phyloP scores from a whole-genome alignment of 768 basidiomycete genomes.

The Trametes cinnabarina region DNA sequence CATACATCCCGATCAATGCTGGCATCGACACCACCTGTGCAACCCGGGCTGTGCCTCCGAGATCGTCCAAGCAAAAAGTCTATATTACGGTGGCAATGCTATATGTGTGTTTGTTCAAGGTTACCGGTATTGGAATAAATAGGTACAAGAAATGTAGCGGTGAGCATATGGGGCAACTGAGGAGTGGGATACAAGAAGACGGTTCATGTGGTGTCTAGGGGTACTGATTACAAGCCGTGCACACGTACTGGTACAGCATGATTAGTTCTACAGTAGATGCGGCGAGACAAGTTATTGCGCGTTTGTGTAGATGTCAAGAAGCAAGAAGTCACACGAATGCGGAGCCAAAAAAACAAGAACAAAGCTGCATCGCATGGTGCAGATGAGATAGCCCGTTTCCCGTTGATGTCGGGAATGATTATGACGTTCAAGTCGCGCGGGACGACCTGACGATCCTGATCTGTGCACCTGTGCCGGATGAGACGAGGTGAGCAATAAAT shows the following conservation, averaged over 20 bases:
- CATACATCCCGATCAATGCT: too few species aligned
- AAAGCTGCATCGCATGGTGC: neutral
- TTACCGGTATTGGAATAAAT: too few species aligned
- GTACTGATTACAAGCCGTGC: neutral
- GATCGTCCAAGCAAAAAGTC: too few species aligned
- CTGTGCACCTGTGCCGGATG: constrained; percentile 8
- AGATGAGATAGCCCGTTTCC: neutral
- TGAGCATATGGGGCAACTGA: too few species aligned
- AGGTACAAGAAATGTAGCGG: too few species aligned
- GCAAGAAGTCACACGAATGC: neutral
- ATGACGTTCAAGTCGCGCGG: neutral
- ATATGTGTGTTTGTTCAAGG: too few species aligned
- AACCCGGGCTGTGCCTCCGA: too few species aligned
- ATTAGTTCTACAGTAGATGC: neutral
- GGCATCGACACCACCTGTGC: too few species aligned
- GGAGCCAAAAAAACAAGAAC: too few species aligned
- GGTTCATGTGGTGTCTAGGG: neutral
- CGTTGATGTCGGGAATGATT: neutral
- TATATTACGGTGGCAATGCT: too few species aligned
- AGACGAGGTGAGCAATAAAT: constrained; percentile 5
- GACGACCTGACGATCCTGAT: constrained; percentile 6
- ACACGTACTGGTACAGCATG: neutral
- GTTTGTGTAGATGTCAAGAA: neutral
- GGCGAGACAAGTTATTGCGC: neutral
- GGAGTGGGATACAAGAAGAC: neutral